phyloP scores from a whole-genome alignment of 176 grass and related monocot species.

The Melocanna baccifera region DNA sequence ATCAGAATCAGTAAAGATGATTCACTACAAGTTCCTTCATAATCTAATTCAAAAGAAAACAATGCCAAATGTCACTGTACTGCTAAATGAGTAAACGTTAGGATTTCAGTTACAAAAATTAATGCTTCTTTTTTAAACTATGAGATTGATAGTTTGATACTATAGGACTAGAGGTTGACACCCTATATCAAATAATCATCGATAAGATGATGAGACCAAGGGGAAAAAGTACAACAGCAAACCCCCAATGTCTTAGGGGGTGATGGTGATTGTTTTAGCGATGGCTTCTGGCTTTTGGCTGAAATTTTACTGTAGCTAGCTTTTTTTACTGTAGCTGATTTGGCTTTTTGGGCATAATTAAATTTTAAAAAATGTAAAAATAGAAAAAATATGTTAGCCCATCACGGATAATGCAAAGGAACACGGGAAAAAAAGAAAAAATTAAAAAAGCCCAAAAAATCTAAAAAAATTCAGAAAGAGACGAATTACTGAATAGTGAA shows the following conservation, averaged over 20 bases:
- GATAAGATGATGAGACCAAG: neutral
- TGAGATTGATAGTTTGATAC: neutral
- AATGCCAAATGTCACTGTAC: neutral
- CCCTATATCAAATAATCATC: neutral
- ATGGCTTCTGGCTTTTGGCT: too few relatives aligned
- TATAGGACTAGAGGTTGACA: neutral
- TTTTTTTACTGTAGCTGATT: too few relatives aligned
- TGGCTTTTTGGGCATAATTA: too few relatives aligned
- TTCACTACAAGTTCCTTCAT: neutral
- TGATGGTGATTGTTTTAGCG: too few relatives aligned
- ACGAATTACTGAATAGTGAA: too few relatives aligned
- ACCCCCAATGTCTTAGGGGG: neutral
- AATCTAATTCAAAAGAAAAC: neutral
- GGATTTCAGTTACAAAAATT: neutral
- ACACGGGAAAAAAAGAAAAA: too few relatives aligned
- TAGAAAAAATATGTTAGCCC: too few relatives aligned
- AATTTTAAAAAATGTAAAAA: too few relatives aligned
- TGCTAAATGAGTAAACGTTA: neutral
- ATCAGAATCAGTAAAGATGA: slow-evolving; percentile 19
- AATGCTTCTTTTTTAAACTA: neutral
- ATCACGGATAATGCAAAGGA: too few relatives aligned
- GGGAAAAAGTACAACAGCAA: neutral
- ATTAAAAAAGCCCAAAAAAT: too few relatives aligned
- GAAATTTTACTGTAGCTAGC: too few relatives aligned
- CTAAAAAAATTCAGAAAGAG: too few relatives aligned